Evolutionary conservation across 1,284 basidiomycete species (phyloP).

Genomic region (Taiwanofungus camphoratus): DNA sequence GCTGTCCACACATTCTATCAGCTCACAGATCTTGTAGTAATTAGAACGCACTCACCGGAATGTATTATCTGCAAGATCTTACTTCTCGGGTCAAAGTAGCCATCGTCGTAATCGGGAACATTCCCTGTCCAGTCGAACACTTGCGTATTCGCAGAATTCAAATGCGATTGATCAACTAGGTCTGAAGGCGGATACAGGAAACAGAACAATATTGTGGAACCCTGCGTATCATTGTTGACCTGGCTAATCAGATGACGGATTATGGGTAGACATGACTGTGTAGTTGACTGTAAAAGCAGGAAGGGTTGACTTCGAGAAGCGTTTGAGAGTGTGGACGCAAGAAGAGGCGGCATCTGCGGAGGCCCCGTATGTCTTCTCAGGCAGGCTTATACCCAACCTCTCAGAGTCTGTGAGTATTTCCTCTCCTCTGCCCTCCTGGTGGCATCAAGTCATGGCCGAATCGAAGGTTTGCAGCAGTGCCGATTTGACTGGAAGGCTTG

Average conservation of each 20-base stretch:
- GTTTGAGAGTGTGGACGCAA: slow-evolving; percentile 32
- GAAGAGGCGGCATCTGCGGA: slow-evolving; percentile 29
- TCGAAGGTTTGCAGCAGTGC: background rate
- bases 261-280: slow-evolving; percentile 58
- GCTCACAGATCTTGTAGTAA: background rate
- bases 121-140: slow-evolving; percentile 47
- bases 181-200: slow-evolving; percentile 52
- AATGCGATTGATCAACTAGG: slow-evolving; percentile 27
- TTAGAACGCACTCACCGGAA: slow-evolving; percentile 33
- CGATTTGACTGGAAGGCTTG: background rate
- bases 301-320: slow-evolving; percentile 38
- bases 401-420: background rate
- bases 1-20: slow-evolving; percentile 21
- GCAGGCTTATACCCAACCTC: slow-evolving; percentile 7
- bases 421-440: background rate
- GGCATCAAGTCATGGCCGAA: slow-evolving; percentile 1
- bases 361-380: slow-evolving; percentile 1
- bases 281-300: slow-evolving; percentile 54
- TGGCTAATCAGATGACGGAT: slow-evolving; percentile 36
- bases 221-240: slow-evolving; percentile 21
- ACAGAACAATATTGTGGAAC: slow-evolving; percentile 47
- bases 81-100: slow-evolving; percentile 27
- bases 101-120: slow-evolving; percentile 50
- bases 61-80: slow-evolving; percentile 41
- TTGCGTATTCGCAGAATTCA: slow-evolving; percentile 26